Conservation (phyloP, 208 protist genomes). For the Wallacemonas rigidus region DNA sequence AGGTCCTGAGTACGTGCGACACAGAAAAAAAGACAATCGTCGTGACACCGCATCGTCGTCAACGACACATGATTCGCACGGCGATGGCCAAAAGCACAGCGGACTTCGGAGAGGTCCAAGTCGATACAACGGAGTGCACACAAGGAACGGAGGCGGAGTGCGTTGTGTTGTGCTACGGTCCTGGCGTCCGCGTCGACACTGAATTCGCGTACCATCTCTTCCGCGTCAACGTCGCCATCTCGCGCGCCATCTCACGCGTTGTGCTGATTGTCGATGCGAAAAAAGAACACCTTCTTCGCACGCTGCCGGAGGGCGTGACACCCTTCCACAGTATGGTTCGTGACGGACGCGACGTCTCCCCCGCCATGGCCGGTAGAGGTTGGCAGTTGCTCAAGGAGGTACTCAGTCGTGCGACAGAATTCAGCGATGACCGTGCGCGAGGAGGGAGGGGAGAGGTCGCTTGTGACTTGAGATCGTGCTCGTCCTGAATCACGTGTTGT, state of each 20-base stretch:
- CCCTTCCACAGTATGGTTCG: background rate
- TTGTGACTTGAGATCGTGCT: too few species aligned
- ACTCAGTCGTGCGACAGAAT: background rate
- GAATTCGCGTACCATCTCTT: conserved; percentile 19
- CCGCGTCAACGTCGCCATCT: conserved; percentile 25
- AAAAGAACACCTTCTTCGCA: conserved; percentile 1
- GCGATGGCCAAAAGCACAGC: background rate
- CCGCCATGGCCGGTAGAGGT: background rate
- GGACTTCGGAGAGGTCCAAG: background rate
- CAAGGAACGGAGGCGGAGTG: conserved; percentile 20
- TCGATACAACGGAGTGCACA: conserved; percentile 19
- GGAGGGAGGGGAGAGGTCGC: too few species aligned
- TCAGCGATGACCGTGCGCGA: background rate
- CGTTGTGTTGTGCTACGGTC: conserved; percentile 24
- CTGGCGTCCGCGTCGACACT: background rate
- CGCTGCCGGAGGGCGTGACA: background rate
- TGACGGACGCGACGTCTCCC: background rate
- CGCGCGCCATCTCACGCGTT: conserved; percentile 13
- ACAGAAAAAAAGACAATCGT: background rate
- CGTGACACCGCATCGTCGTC: conserved; percentile 21
- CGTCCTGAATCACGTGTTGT: too few species aligned
- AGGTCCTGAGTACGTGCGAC: background rate
- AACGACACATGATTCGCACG: conserved; percentile 2
- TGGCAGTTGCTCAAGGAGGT: background rate
- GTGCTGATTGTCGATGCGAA: conserved; percentile 11